Base-by-base conservation (phyloP, 306 rosid genomes). In the Begonia loranthoides region DNA sequence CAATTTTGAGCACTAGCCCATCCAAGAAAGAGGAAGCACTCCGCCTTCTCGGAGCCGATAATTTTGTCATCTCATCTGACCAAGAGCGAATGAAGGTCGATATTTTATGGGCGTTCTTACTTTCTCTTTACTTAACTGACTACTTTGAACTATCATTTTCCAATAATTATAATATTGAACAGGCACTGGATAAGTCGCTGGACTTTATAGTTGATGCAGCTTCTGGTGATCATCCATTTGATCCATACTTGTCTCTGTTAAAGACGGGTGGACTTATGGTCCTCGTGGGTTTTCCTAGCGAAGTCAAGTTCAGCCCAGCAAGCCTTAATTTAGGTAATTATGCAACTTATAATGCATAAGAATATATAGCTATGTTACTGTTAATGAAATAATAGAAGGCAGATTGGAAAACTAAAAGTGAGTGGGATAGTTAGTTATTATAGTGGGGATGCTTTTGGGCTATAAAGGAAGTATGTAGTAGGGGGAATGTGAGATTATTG, bases 201-300 rank as follows among this genome's bases (percentile, higher is more conserved):
- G 95, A 88, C 73, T 88, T 81, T 34, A 69, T 88, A 33, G 22
- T 88, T 44, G 95, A 84, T 69, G 67, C 95, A 15, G 89, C 95
- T 15, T 84, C 93, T 40, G 97, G 97, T 63, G 83, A 81, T 73
- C 97, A 84, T 50, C 76, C 76, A 1, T 80, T 84, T 74, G 95
- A 86, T 76, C 83, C 83, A 53, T 86, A 81, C 73, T 67, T 86
- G 92, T 52, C 85, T 38, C 56, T 78, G 19, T 57, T 84, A 73
- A 88, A 84, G 80, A 63, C 72, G 36, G 55, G 45, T 36, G 89
- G 93, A 50, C 68, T 66, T 67, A 54, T 81, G 6, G 87, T 63
- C 54, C 60, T 88, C 24, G 87, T 81, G 65, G 93, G 97, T 50
- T 71, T 76, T 66, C 95, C 97, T 33, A 73, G 77, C 54, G 80